Evolutionary conservation across 768 basidiomycete species (phyloP), one percentile per base, ranked within the genome.

Genomic region (Pleurotus sapidus): DNA sequence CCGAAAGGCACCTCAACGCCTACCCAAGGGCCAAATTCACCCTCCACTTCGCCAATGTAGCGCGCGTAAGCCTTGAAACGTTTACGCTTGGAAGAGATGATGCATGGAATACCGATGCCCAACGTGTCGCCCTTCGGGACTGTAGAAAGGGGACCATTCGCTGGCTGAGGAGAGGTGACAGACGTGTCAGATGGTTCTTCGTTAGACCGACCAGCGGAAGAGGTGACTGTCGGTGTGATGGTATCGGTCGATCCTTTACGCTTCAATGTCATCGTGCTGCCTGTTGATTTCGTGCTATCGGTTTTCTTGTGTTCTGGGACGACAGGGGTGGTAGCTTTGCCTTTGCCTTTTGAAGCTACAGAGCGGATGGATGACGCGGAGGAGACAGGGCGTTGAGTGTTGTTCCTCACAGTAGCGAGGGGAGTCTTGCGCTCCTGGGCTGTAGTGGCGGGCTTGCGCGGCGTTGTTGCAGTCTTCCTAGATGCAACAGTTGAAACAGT

Each of bases 31-130:
- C 93, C 93, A 4, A 66, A 62, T 68, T 93, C 90, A 38, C 93
- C 93, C 49, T 83, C 79, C 1, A 95, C 86, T 66, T 93, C 91
- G 5, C 90, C 93, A 51, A 95, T 93, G 67, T 95, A 95, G 4
- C 93, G 76, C 18, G 92, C 93, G 64, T 85, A 88, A 0, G 93
- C 93, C 49, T 89, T 86, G 79, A 95, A 93, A 7, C 91, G 82
- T 60, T 88, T 87, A 38, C 89, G 81, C 67, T 91, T 89, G 42
- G 87, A 88, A 2, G 90, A 83, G 60, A 95, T 89, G 68, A 95
- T 93, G 72, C 93, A 95, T 0, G 93, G 91, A 34, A 95, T 95
- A 7, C 93, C 93, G 24, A 94, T 85, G 37, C 91, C 88, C 37
- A 95, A 82, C 9, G 86, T 89, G 2, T 87, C 84, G 1, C 93